Conservation (phyloP, 352 stramenopile genomes). For the Phytophthora foliorum region DNA sequence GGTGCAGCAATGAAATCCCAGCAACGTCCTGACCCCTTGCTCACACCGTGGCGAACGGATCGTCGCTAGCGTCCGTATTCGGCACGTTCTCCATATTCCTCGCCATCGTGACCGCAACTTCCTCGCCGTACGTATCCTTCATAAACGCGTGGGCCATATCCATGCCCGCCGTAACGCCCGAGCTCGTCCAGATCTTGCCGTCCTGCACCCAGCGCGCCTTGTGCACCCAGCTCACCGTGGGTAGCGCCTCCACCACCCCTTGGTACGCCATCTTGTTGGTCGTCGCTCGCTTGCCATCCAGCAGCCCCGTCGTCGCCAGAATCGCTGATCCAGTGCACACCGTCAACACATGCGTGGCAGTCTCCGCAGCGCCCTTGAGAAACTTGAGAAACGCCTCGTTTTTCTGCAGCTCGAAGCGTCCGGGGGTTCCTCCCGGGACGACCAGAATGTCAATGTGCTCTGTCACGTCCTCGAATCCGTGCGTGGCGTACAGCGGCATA, state of each 20-base stretch:
- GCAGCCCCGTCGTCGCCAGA: slow-evolving; percentile 50
- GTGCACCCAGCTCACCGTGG: slow-evolving; percentile 58
- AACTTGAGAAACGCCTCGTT: slow-evolving; percentile 54
- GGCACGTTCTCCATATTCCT: slow-evolving; percentile 54
- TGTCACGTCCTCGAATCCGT: slow-evolving; percentile 37
- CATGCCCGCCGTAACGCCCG: slow-evolving; percentile 67
- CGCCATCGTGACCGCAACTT: slow-evolving; percentile 41
- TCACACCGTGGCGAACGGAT: slow-evolving; percentile 52
- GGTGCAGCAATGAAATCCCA: too few relatives aligned
- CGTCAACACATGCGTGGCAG: slow-evolving; percentile 51
- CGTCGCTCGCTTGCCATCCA: slow-evolving; percentile 59
- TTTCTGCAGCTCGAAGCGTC: slow-evolving; percentile 41
- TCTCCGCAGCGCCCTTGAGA: slow-evolving; percentile 37
- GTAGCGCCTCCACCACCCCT: slow-evolving; percentile 39
- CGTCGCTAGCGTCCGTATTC: slow-evolving; percentile 44
- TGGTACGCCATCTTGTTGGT: slow-evolving; percentile 73
- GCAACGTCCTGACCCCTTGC: neutral
- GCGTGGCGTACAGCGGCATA: slow-evolving; percentile 49
- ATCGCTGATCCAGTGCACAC: slow-evolving; percentile 67
- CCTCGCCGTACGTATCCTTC: slow-evolving; percentile 31
- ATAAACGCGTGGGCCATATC: slow-evolving; percentile 73
- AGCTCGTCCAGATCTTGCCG: slow-evolving; percentile 67
- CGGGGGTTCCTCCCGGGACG: slow-evolving; percentile 45
- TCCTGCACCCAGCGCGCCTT: slow-evolving; percentile 73
- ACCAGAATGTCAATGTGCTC: slow-evolving; percentile 57